Conservation (phyloP, 352 stramenopile genomes). For the Globisporangium nodosum region DNA sequence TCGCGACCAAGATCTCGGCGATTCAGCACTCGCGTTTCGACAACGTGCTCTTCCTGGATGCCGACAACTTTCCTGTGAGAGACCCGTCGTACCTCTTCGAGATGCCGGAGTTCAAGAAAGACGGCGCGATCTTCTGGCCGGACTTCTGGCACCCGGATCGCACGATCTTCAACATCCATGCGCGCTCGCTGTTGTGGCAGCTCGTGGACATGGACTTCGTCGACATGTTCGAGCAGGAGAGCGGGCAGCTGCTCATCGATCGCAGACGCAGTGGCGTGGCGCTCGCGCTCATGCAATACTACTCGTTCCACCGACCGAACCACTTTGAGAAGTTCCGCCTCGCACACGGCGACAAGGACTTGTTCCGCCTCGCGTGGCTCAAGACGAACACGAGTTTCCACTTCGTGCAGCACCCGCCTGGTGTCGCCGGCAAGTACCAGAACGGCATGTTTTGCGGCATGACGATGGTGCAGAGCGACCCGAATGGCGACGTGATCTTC, state of each 20-base stretch:
- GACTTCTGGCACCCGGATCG: constrained; percentile 71
- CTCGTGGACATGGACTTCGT: constrained; percentile 54
- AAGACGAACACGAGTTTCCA: constrained; percentile 53
- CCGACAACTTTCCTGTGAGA: constrained; percentile 55
- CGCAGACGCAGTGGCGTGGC: constrained; percentile 26
- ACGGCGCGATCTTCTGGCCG: constrained; percentile 66
- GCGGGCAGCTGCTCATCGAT: constrained; percentile 67
- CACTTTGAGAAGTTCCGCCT: constrained; percentile 52
- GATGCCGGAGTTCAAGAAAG: constrained; percentile 28
- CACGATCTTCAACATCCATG: constrained; percentile 70
- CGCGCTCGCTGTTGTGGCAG: constrained; percentile 52
- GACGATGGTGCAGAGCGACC: constrained; percentile 72
- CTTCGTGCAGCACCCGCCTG: constrained; percentile 55
- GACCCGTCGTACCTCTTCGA: constrained; percentile 69
- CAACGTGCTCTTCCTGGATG: constrained; percentile 70
- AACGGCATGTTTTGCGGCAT: constrained; percentile 54
- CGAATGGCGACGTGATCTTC: constrained; percentile 48
- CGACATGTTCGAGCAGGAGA: constrained; percentile 82
- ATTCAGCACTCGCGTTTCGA: constrained; percentile 61
- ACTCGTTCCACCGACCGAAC: constrained; percentile 51
- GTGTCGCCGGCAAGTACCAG: constrained; percentile 33
- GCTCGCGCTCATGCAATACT: constrained; percentile 32
- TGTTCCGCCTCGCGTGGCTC: constrained; percentile 77
- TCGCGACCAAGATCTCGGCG: constrained; percentile 65
- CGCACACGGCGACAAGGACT: constrained; percentile 72